Evolutionary conservation across 306 rosid genomes (phyloP).

Genomic region (Prunus fruticosa): DNA sequence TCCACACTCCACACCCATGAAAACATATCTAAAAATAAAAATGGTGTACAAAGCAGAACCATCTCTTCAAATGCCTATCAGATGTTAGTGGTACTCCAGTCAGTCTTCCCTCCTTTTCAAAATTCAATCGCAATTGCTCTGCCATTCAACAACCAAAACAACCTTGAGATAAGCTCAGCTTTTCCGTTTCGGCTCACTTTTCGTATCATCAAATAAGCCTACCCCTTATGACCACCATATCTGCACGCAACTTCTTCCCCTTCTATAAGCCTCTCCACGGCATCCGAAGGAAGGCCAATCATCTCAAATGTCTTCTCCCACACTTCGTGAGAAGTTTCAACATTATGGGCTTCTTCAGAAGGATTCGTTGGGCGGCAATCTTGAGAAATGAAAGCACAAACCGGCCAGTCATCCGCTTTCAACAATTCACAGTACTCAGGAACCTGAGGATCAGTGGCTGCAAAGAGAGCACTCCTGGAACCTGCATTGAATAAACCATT

Average conservation of each 20-base stretch:
- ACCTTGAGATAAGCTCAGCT: slow-evolving; percentile 1
- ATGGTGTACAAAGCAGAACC: background rate
- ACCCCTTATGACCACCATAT: slow-evolving; percentile 46
- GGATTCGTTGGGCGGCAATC: slow-evolving; percentile 87
- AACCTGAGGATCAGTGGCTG: slow-evolving; percentile 94
- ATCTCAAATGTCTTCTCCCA: slow-evolving; percentile 94
- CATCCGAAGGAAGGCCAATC: slow-evolving; percentile 79
- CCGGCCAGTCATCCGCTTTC: slow-evolving; percentile 89
- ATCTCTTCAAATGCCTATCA: background rate
- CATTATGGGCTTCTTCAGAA: slow-evolving; percentile 84
- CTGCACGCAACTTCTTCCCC: slow-evolving; percentile 71
- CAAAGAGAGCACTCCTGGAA: slow-evolving; percentile 86
- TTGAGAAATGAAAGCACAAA: slow-evolving; percentile 80
- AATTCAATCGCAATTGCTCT: no score
- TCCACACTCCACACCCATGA: background rate
- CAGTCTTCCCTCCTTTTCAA: background rate
- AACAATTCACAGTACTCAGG: slow-evolving; percentile 81
- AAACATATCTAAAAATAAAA: background rate
- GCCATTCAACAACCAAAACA: background rate
- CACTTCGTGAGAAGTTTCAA: slow-evolving; percentile 53
- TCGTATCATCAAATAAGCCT: slow-evolving; percentile 22
- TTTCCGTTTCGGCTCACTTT: background rate
- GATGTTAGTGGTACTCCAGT: background rate
- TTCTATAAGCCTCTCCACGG: slow-evolving; percentile 70
- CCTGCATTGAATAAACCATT: slow-evolving; percentile 45